These are phyloP conservation scores for Lyophyllum semitale DNA, from an alignment of 768 basidiomycete genomes.

Conservation along the genomic window DNA sequence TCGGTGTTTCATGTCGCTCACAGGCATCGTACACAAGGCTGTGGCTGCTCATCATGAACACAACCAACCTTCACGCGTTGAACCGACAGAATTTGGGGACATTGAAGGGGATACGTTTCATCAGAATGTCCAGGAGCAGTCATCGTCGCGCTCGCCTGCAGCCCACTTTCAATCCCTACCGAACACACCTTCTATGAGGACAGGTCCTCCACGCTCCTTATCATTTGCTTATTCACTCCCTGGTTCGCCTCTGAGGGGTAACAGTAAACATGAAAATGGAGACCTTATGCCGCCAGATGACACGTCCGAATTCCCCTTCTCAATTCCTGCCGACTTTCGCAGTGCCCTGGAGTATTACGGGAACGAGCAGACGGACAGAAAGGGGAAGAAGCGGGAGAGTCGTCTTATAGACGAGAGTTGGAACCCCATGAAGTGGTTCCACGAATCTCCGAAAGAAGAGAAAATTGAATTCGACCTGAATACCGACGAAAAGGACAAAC, in stretches of 20 bases:
- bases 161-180: constrained; percentile 30
- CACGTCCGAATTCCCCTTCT: constrained; percentile 22
- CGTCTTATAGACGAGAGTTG: constrained; percentile 51
- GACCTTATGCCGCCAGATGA: constrained; percentile 24
- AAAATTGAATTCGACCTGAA: constrained; percentile 34
- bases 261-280: constrained; percentile 27
- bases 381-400: constrained; percentile 55
- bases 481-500: neutral
- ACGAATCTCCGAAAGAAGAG: constrained; percentile 54
- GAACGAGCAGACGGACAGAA: constrained; percentile 47
- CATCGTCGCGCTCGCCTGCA: constrained; percentile 14
- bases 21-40: constrained; percentile 22
- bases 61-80: neutral
- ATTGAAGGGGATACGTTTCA: neutral
- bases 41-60: constrained; percentile 1
- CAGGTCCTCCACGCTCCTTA: constrained; percentile 74
- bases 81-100: neutral
- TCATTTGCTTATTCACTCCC: constrained; percentile 64
- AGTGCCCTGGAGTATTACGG: constrained; percentile 60
- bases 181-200: constrained; percentile 62
- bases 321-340: constrained; percentile 49
- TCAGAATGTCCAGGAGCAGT: constrained; percentile 1
- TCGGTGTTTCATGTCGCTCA: constrained; percentile 27
- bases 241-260: constrained; percentile 34
- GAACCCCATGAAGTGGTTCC: constrained; percentile 56